Evolutionary conservation across 352 stramenopile genomes (phyloP).

Genomic region (Phytophthora agathidicida): DNA sequence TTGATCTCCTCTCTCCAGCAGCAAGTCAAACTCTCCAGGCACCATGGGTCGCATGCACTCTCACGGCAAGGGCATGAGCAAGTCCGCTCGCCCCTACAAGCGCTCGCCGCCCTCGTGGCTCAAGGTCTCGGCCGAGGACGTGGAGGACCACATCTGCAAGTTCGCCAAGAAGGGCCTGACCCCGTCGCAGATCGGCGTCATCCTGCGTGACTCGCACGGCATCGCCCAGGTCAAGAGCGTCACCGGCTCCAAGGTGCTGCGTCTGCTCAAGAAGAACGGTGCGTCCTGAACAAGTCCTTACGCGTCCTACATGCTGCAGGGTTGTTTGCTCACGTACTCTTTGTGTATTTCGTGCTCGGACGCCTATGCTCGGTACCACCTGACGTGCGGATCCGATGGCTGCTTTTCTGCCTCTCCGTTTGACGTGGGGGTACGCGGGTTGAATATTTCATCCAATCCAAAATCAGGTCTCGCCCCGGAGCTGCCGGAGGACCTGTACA

Average conservation of each 20-base stretch:
- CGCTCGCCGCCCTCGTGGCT: constrained; percentile 98
- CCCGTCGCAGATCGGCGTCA: constrained; percentile 98
- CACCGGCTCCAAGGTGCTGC: constrained; percentile 99
- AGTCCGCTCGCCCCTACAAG: constrained; percentile 99
- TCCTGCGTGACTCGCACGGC: constrained; percentile 99
- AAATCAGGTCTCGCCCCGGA: constrained; percentile 97
- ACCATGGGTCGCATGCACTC: constrained; percentile 99
- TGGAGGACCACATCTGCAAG: constrained; percentile 99
- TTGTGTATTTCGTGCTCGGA: constrained; percentile 13
- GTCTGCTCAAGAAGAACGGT: constrained; percentile 99
- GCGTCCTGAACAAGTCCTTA: constrained; percentile 26
- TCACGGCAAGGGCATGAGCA: constrained; percentile 99
- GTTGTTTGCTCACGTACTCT: not conserved
- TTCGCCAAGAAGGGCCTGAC: constrained; percentile 99
- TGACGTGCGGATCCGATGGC: constrained; percentile 76
- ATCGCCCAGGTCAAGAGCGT: constrained; percentile 99
- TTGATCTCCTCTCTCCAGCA: constrained; percentile 83
- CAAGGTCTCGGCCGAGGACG: constrained; percentile 96
- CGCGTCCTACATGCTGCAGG: not conserved
- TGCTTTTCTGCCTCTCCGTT: constrained; percentile 54
- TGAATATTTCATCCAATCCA: constrained; percentile 7
- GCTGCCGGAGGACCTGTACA: constrained; percentile 99
- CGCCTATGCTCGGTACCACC: constrained; percentile 85
- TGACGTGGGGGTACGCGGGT: constrained; percentile 90
- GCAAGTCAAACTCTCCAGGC: constrained; percentile 46